Percentiles rank a stretch among this genome's conserved stretches.
These are phyloP conservation scores for Chlamydomonas incerta DNA, from an alignment of 139 green algal genomes.

Conservation along the genomic window DNA sequence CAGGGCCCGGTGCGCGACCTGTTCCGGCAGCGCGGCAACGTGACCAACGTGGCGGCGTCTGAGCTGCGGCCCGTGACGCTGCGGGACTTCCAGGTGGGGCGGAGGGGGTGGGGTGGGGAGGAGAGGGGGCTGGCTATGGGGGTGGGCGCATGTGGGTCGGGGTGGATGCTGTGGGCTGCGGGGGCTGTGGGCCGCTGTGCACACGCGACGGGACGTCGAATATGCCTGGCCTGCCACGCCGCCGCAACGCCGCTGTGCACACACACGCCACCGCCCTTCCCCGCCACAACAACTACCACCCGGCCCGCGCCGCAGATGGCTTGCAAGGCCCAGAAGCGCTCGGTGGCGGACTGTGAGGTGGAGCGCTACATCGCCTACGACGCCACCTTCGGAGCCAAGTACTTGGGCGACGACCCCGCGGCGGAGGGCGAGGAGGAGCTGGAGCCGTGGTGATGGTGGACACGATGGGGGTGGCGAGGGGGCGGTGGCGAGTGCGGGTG, in stretches of 20 bases:
- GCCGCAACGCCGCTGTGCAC: no score
- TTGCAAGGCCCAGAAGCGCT: constrained; percentile 72
- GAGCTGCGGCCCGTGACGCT: constrained; percentile 82
- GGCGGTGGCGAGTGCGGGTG: no score
- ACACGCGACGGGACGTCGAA: no score
- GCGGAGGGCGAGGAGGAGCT: constrained; percentile 21
- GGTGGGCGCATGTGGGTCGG: background rate
- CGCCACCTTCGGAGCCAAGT: constrained; percentile 84
- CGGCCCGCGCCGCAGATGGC: no score
- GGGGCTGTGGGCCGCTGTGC: no score
- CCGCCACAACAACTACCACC: no score
- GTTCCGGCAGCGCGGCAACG: constrained; percentile 20
- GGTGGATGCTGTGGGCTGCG: background rate
- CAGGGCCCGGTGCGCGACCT: constrained; percentile 58
- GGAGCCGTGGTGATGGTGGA: background rate
- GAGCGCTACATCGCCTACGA: constrained; percentile 90
- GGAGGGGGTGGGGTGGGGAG: no score
- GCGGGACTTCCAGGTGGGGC: constrained; percentile 76
- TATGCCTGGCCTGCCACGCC: no score
- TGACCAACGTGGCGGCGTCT: constrained; percentile 60
- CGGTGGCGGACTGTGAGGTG: constrained; percentile 80
- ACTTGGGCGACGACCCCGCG: constrained; percentile 27
- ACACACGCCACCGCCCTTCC: no score
- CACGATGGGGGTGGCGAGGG: no score
- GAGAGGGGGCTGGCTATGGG: background rate